Evolutionary conservation across 257 asterid species (phyloP).

Genomic region (Nicotiana noctiflora): DNA sequence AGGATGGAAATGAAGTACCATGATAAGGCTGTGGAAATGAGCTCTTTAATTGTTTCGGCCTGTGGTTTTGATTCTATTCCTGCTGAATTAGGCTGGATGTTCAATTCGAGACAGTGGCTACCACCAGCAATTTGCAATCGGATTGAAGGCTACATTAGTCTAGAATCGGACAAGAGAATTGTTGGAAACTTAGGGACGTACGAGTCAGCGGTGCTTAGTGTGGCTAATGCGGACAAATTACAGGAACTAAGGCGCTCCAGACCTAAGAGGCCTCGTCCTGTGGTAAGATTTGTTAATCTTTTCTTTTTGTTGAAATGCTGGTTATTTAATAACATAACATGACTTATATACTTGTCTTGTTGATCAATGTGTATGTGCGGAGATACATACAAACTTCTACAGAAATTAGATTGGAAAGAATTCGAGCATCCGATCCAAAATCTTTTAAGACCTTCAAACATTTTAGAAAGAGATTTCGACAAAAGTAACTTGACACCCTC

Average conservation of each 20-base stretch:
- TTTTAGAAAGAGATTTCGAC: no score
- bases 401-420: background rate
- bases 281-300: constrained; percentile 21
- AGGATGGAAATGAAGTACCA: constrained; percentile 56
- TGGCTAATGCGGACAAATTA: constrained; percentile 54
- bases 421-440: no score
- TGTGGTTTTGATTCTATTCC: constrained; percentile 88
- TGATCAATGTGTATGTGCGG: background rate
- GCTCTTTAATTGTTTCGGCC: constrained; percentile 61
- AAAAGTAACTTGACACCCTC: no score
- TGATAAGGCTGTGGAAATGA: constrained; percentile 54
- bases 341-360: background rate
- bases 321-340: background rate
- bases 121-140: constrained; percentile 35
- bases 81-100: constrained; percentile 74
- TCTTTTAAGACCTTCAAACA: no score
- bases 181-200: constrained; percentile 70
- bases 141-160: constrained; percentile 67
- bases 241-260: constrained; percentile 49
- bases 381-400: background rate
- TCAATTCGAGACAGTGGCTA: constrained; percentile 56
- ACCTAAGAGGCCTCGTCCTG: constrained; percentile 61
- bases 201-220: constrained; percentile 80
- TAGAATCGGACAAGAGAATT: constrained; percentile 62
- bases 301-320: background rate